A percentile compares a stretch with the other conserved stretches of the same genome.
Conservation (phyloP, 2,329 filamentous ascomycete genomes). For the Microthyrium microscopicum region DNA sequence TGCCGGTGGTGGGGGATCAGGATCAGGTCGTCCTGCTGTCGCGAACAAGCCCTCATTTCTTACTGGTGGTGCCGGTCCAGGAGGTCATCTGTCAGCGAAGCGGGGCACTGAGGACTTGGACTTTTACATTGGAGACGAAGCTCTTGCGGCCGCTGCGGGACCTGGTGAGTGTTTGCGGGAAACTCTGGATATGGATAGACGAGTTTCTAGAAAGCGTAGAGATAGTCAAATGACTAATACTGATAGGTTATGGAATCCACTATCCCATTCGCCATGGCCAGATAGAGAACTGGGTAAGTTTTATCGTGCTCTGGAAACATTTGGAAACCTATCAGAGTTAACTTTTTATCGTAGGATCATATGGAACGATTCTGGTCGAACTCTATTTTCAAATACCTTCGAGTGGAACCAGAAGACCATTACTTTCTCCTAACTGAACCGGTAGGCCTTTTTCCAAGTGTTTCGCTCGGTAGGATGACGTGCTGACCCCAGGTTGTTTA, state of each 20-base stretch:
- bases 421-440: constrained; percentile 97
- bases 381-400: constrained; percentile 98
- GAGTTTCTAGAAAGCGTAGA: neutral
- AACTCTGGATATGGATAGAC: too few species aligned
- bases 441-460: constrained; percentile 35
- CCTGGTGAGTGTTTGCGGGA: constrained; percentile 41
- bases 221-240: constrained; percentile 7
- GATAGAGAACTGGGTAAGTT: constrained; percentile 88
- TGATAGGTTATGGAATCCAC: constrained; percentile 91
- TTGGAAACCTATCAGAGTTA: constrained; percentile 1
- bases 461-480: constrained; percentile 7
- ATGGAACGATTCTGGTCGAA: constrained; percentile 99
- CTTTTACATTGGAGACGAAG: constrained; percentile 98
- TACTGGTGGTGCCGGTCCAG: constrained; percentile 70
- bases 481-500: constrained; percentile 21
- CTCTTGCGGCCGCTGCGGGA: constrained; percentile 64
- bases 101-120: constrained; percentile 94
- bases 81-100: constrained; percentile 74
- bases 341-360: constrained; percentile 49
- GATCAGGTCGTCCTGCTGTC: constrained; percentile 76
- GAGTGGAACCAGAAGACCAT: constrained; percentile 96
- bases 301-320: constrained; percentile 1
- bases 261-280: constrained; percentile 97
- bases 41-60: constrained; percentile 92
- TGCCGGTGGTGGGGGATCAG: constrained; percentile 58